A percentile compares a stretch with the other conserved stretches of the same genome.
Conservation (phyloP, 495 filamentous ascomycete genomes). For the Penicillium goetzii region DNA sequence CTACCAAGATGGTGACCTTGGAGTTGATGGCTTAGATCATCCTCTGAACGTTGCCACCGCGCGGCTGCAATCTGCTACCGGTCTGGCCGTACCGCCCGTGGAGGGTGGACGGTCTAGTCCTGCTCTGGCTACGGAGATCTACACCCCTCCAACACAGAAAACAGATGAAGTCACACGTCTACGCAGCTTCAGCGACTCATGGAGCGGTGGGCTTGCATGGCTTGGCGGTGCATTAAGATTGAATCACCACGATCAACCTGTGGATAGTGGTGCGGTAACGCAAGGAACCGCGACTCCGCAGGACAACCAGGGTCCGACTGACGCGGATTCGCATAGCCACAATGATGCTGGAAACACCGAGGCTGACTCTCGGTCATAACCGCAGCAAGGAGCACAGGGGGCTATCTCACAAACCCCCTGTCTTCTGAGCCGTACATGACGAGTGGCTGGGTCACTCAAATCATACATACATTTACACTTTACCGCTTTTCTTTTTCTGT, state of each 20-base stretch:
- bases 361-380: constrained; percentile 19
- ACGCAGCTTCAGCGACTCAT: constrained; percentile 52
- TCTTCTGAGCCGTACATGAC: constrained; percentile 15
- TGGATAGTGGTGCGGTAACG: constrained; percentile 23
- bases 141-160: constrained; percentile 14
- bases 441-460: constrained; percentile 34
- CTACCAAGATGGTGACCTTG: constrained; percentile 25
- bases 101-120: constrained; percentile 37
- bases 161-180: constrained; percentile 32
- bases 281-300: constrained; percentile 24
- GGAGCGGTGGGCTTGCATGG: constrained; percentile 48
- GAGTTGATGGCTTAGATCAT: constrained; percentile 22
- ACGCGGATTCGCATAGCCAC: constrained; percentile 3
- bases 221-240: constrained; percentile 40
- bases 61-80: constrained; percentile 39
- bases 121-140: constrained; percentile 26
- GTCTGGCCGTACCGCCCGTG: constrained; percentile 24
- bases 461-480: constrained; percentile 26
- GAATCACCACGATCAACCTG: background rate
- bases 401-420: background rate
- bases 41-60: constrained; percentile 33
- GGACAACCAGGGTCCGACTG: constrained; percentile 8
- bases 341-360: constrained; percentile 8
- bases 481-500: constrained; percentile 7
- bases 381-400: constrained; percentile 1